Evolutionary conservation across 2,329 filamentous ascomycete genomes (phyloP), one percentile per base, ranked within the genome.

Genomic region (Apiospora sp.): DNA sequence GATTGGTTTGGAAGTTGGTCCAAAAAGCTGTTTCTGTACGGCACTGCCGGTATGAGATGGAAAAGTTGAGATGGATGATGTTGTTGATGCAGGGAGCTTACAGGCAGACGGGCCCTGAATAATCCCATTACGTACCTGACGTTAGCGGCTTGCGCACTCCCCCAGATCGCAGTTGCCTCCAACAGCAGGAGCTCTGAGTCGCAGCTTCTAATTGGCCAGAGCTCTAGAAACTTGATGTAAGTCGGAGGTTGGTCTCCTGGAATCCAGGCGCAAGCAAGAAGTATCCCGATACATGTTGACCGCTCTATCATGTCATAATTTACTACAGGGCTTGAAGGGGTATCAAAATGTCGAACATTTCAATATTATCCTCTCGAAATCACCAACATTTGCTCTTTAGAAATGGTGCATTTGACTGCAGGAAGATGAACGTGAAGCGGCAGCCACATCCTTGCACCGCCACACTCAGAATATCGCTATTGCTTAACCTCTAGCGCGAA

Each of bases 51-150:
- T 41, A 22, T 13, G 30, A 64, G 54, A 61, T 61, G 54, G 54
- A 61, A 30, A 58, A 34, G 58, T 64, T 64, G 58, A 41, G 58
- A 64, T 64, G 34, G 4, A 30, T 16, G 51, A 61, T 61, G 30
- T 22, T 30, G 51, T 58, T 64, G 34, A 41, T 41, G 22, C 13
- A 64, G 58, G 58, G 58, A 41, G 58, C 30, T 64, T 34, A 64
- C 58, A 41, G 58, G 19, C 30, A 64, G 58, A 22, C 34, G n/a
- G 58, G 54, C 54, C 54, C 16, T 64, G 22, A 22, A 41, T 64
- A 64, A 64, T 64, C 58, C 58, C 22, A 41, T 64, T 41, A 64
- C 58, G 58, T 64, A 64, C 58, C 58, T 61, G 54, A 27, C 49
- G 51, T 34, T 58, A 58, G 51, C 16, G 51, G 24, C 27, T n/a